These are phyloP conservation scores for Penium margaritaceum DNA, from an alignment of 139 green algal genomes.

Conservation along the genomic window DNA sequence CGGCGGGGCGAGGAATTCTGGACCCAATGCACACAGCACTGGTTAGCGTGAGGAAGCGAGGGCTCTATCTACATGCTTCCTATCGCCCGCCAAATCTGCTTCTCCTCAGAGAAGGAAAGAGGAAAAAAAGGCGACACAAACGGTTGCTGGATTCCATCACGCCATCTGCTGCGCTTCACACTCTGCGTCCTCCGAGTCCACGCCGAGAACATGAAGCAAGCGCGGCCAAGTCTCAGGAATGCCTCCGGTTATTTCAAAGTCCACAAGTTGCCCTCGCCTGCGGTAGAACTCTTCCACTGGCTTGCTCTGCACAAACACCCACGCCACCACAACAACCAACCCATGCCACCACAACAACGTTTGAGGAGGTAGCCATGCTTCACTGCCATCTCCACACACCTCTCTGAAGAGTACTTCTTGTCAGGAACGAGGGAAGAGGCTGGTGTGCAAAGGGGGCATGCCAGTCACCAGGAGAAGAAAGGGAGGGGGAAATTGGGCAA, in stretches of 20 bases:
- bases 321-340: constrained; percentile 5
- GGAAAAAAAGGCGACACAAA: too few species aligned
- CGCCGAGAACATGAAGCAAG: constrained; percentile 53
- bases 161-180: too few species aligned
- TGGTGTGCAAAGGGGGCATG: not conserved
- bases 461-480: not conserved
- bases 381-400: not conserved
- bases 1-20: too few species aligned
- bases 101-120: too few species aligned
- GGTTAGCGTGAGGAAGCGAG: too few species aligned
- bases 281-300: constrained; percentile 84
- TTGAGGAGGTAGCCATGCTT: not conserved
- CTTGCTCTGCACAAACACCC: constrained; percentile 39
- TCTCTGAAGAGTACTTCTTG: not conserved
- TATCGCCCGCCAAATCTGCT: too few species aligned
- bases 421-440: not conserved
- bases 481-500: too few species aligned
- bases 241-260: constrained; percentile 87
- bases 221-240: constrained; percentile 85
- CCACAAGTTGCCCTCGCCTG: constrained; percentile 57
- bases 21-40: too few species aligned
- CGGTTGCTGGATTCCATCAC: too few species aligned
- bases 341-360: not conserved
- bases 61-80: too few species aligned
- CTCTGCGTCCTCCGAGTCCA: too few species aligned